Base-by-base conservation (phyloP, 352 stramenopile species). In the Globisporangium paddicum region DNA sequence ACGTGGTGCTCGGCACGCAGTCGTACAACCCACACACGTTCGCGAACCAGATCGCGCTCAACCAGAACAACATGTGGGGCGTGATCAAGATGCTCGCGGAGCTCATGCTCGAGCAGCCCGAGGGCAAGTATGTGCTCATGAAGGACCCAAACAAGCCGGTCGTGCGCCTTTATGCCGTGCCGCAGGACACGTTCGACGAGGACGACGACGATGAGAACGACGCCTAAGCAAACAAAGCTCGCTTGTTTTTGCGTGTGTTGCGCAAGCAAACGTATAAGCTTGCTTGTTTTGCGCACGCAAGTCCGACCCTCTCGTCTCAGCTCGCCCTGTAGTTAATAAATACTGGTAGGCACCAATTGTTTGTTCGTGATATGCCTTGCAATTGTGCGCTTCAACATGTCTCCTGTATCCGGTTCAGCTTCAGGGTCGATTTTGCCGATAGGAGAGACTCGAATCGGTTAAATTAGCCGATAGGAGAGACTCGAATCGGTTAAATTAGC, bases 121-220 rank as follows among this genome's bases (percentile, higher is more conserved):
- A 98, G 66, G 97, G 96, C 54, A 99, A 99, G 81, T 99, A 98
- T 77, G 94, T 99, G 46, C 87, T 99, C 63, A 95, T 98, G 85
- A 96, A 97, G 68, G 96, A 99, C 80, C 96, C 96, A 13, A 98
- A 98, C 82, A 99, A 98, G 77, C 87, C 95, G 14, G 82, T 99
- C 62, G 73, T 99, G 45, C 88, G 92, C 50, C 84, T 99, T 55
- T 99, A 99, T 82, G 86, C 85, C 49, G 97, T 99, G 47, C 96
- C 96, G 40, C 61, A 86, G 49, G 77, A 96, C 67, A 98, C 95
- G 3, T 99, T 99, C 69, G 96, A 99, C 67, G 92, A 98, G 55
- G 87, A 90, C 13, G 87, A 93, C 28, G 68, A 93, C 79, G 61
- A 87, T 6, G 87, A 97, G 16, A 67, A 79, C 45, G 74, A 72